Conservation (phyloP, 768 basidiomycete species). For the Russula ochroleuca region DNA sequence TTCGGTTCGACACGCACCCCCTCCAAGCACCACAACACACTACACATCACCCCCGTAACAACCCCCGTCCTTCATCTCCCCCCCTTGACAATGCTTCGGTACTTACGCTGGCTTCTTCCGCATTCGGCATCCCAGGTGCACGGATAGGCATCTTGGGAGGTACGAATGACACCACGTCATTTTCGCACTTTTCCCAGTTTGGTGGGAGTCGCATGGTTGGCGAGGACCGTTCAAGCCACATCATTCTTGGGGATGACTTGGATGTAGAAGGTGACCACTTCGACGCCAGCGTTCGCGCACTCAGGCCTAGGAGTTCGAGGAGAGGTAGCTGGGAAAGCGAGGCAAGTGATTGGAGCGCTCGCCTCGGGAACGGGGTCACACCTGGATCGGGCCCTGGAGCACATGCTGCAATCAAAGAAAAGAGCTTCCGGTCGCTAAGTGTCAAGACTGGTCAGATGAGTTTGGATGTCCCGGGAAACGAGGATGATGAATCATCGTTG, state of each 20-base stretch:
- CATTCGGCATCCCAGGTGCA: constrained; percentile 68
- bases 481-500: constrained; percentile 29
- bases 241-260: constrained; percentile 47
- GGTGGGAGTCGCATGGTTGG: constrained; percentile 35
- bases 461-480: constrained; percentile 39
- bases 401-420: constrained; percentile 9
- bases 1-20: constrained; percentile 33
- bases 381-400: constrained; percentile 30
- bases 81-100: constrained; percentile 90
- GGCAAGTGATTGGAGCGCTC: constrained; percentile 83
- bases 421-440: constrained; percentile 22
- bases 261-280: constrained; percentile 45
- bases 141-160: constrained; percentile 39
- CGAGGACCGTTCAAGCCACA: constrained; percentile 62
- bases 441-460: constrained; percentile 36
- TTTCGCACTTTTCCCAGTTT: constrained; percentile 61
- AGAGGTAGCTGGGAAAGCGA: constrained; percentile 92
- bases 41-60: constrained; percentile 90
- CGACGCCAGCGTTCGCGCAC: constrained; percentile 85
- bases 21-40: constrained; percentile 88
- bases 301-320: constrained; percentile 79
- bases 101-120: constrained; percentile 90
- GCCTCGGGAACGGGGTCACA: constrained; percentile 47
- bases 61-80: constrained; percentile 87
- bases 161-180: constrained; percentile 46